These are phyloP conservation scores for Tuber aestivum DNA, from an alignment of 495 filamentous ascomycete genomes.

Conservation along the genomic window DNA sequence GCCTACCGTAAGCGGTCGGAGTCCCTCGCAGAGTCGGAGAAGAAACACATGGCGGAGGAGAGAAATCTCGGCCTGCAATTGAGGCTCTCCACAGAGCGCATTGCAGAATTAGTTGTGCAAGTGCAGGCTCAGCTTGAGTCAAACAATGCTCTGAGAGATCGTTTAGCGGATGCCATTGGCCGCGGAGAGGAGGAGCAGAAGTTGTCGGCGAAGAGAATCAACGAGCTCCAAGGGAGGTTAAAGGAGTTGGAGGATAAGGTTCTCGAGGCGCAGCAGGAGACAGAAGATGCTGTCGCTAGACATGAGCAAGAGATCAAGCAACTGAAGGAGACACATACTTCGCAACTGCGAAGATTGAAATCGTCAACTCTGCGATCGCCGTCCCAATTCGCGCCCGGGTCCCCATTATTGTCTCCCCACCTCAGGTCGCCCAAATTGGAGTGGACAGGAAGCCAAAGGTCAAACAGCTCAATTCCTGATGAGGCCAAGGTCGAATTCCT, in stretches of 20 bases:
- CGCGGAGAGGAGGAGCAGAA: conserved; percentile 82
- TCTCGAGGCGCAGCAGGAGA: conserved; percentile 72
- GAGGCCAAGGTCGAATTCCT: conserved; percentile 64
- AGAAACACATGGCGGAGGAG: conserved; percentile 59
- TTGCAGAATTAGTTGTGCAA: conserved; percentile 68
- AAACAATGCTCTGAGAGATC: conserved; percentile 66
- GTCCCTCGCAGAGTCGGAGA: conserved; percentile 56
- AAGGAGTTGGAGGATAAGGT: conserved; percentile 78
- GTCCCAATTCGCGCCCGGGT: conserved; percentile 48
- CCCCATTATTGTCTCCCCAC: conserved; percentile 55
- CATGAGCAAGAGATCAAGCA: conserved; percentile 79
- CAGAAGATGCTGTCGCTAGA: conserved; percentile 71
- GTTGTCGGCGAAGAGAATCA: conserved; percentile 71
- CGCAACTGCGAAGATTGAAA: conserved; percentile 71
- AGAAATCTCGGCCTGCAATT: conserved; percentile 60
- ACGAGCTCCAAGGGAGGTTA: conserved; percentile 70
- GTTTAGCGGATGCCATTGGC: conserved; percentile 78
- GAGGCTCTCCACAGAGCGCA: conserved; percentile 61
- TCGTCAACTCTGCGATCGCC: conserved; percentile 43
- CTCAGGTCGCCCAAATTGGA: conserved; percentile 44
- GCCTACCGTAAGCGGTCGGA: conserved; percentile 59
- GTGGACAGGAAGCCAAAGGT: conserved; percentile 51
- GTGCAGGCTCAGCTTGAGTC: conserved; percentile 67
- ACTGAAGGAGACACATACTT: conserved; percentile 69
- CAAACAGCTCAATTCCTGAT: conserved; percentile 51